A percentile compares a stretch with the other conserved stretches of the same genome.
These are phyloP conservation scores for Curvularia sp. DNA, from an alignment of 2,329 filamentous ascomycete genomes.

Conservation along the genomic window DNA sequence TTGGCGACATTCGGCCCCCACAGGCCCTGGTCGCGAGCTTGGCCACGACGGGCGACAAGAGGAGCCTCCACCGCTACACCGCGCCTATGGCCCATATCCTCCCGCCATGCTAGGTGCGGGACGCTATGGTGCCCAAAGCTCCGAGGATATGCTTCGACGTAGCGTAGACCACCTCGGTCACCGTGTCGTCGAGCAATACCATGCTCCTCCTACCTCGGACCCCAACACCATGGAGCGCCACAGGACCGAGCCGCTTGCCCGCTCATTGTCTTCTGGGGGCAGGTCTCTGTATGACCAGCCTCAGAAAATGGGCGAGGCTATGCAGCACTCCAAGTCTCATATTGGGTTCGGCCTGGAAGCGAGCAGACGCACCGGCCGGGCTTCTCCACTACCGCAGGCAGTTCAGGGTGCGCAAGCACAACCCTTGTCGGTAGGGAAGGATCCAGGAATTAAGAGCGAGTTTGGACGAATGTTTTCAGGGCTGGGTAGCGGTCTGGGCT, in stretches of 20 bases:
- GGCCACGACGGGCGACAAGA: constrained; percentile 38
- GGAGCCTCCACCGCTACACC: constrained; percentile 39
- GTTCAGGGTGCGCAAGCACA: constrained; percentile 90
- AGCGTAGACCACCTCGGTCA: constrained; percentile 44
- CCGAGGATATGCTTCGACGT: constrained; percentile 44
- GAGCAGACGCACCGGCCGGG: constrained; percentile 79
- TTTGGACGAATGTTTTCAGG: constrained; percentile 95
- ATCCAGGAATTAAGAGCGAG: constrained; percentile 92
- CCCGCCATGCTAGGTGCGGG: constrained; percentile 31
- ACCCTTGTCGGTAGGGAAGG: constrained; percentile 76
- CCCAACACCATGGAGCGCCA: constrained; percentile 45
- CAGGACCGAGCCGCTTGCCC: constrained; percentile 43
- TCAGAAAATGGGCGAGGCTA: constrained; percentile 58
- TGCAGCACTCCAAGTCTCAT: constrained; percentile 69
- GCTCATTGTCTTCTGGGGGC: constrained; percentile 46
- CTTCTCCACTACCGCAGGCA: constrained; percentile 89
- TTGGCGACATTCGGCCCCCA: constrained; percentile 42
- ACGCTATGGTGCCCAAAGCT: constrained; percentile 31
- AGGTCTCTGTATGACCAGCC: constrained; percentile 49
- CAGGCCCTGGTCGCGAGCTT: constrained; percentile 35
- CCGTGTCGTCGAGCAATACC: constrained; percentile 49
- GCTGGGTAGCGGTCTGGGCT: constrained; percentile 75
- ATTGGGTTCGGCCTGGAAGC: constrained; percentile 76
- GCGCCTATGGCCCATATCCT: constrained; percentile 43
- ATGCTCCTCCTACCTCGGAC: constrained; percentile 50